Base-by-base conservation (phyloP, 495 filamentous ascomycete genomes). In the Podospora fimiseda region DNA sequence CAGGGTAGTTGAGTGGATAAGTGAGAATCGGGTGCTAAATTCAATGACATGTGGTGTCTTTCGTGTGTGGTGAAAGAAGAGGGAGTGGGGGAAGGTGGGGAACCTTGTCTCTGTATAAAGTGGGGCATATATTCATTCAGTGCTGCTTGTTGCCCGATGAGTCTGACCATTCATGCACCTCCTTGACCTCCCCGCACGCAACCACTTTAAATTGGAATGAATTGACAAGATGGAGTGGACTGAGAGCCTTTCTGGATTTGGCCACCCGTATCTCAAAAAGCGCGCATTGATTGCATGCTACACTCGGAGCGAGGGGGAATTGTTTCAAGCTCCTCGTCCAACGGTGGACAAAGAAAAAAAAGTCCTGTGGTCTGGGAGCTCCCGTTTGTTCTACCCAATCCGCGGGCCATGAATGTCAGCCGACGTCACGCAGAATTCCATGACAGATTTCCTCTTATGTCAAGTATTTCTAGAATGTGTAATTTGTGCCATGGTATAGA, bases 1-100 rank as follows among this genome's bases (percentile, higher is more conserved):
- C 56, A 59, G 51, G 42, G 45, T 36, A 48, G 23, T 49, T 49
- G 48, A 56, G 62, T 60, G 62, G 60, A 63, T 60, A 30, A 51
- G 11, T 27, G 24, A 13, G 41, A 41, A 11, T 22, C n/a, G 18
- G 43, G 33, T 15, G 47, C 11, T 62, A 44, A 52, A 51, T 41
- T 38, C 22, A 43, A 45, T 36, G 41, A 42, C 46, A 52, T 43
- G 54, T 43, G 37, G 21, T 22, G 14, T 14, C 21, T 30, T 20
- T 14, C 33, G 44, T 27, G 21, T 20, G 23, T 23, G n/a, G 43
- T 47, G 44, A 47, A 50, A 43, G 21, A 6, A 11, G 11, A 33
- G 54, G 39, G 54, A 54, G 54, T 57, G 59, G 59, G 56, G 49
- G 56, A 50, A 42, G 37, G 59, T 56, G 46, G 53, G 53, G 53